Conservation (phyloP, 495 filamentous ascomycete genomes). For the Talaromyces stipitatus region DNA sequence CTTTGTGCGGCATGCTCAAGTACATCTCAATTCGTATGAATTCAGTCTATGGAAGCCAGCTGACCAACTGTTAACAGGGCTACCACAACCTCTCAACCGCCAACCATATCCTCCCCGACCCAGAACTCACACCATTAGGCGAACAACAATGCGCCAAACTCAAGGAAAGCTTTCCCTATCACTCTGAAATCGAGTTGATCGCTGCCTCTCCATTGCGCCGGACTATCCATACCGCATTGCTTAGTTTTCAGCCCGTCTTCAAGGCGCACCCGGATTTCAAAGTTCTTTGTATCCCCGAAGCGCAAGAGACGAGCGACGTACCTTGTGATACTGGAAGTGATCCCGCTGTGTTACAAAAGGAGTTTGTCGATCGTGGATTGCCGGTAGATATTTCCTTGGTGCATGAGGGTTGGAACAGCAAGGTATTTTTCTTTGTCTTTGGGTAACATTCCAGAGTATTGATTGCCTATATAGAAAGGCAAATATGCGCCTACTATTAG, state of each 20-base stretch:
- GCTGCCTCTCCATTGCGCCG: constrained; percentile 78
- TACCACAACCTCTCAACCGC: constrained; percentile 70
- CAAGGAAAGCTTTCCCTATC: constrained; percentile 52
- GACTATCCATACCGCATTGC: constrained; percentile 73
- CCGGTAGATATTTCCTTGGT: constrained; percentile 59
- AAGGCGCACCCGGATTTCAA: constrained; percentile 36
- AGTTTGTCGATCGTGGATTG: constrained; percentile 46
- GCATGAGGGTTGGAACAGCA: constrained; percentile 61
- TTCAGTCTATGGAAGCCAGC: background rate
- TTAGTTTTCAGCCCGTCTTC: constrained; percentile 55
- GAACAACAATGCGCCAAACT: constrained; percentile 66
- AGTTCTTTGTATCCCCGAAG: constrained; percentile 65
- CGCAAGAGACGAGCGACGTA: constrained; percentile 71
- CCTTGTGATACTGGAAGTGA: constrained; percentile 74
- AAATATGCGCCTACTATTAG: constrained; percentile 50
- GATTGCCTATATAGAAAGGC: constrained; percentile 17
- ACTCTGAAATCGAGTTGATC: constrained; percentile 58
- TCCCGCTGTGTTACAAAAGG: constrained; percentile 46
- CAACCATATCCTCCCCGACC: constrained; percentile 70
- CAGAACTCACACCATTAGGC: constrained; percentile 69
- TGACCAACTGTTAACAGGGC: constrained; percentile 41
- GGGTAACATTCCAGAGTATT: background rate
- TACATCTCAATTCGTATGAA: constrained; percentile 12
- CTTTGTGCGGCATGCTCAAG: constrained; percentile 48
- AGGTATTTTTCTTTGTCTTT: constrained; percentile 28